phyloP scores from a whole-genome alignment of 2,329 filamentous ascomycete species.

The Aspergillus novofumigatus region DNA sequence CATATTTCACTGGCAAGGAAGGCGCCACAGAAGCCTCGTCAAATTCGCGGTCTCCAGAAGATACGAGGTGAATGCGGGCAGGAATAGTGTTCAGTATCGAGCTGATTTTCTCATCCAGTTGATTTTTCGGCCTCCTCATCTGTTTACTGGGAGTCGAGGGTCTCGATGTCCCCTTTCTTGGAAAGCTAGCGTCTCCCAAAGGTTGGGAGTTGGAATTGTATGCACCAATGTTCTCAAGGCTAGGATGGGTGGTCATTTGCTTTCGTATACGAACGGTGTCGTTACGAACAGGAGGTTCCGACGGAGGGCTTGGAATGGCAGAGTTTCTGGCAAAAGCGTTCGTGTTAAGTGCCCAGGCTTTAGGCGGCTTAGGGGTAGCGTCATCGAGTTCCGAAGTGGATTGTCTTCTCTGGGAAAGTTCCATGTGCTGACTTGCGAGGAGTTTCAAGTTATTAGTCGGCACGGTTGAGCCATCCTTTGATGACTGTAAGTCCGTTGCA shows the following conservation, averaged over 20 bases:
- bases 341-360: constrained; percentile 15
- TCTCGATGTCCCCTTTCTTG: constrained; percentile 20
- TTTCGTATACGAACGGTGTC: constrained; percentile 24
- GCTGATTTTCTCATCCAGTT: constrained; percentile 75
- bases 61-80: constrained; percentile 70
- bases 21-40: constrained; percentile 29
- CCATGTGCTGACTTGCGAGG: constrained; percentile 10
- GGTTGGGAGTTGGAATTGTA: constrained; percentile 22
- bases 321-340: constrained; percentile 14
- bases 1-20: constrained; percentile 32
- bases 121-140: constrained; percentile 53
- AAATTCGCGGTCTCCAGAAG: constrained; percentile 40
- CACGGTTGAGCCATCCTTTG: constrained; percentile 8
- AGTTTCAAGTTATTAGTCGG: constrained; percentile 5
- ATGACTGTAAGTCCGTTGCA: constrained; percentile 8
- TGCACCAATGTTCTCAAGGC: constrained; percentile 29
- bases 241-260: constrained; percentile 28
- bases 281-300: constrained; percentile 17
- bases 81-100: constrained; percentile 74
- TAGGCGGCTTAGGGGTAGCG: neutral
- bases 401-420: constrained; percentile 11
- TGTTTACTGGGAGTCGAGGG: constrained; percentile 40
- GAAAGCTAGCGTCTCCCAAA: constrained; percentile 16
- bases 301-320: constrained; percentile 12
- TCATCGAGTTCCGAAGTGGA: constrained; percentile 9